Evolutionary conservation across 1,284 basidiomycete genomes (phyloP).

Genomic region (Phellinidium pouzarii): DNA sequence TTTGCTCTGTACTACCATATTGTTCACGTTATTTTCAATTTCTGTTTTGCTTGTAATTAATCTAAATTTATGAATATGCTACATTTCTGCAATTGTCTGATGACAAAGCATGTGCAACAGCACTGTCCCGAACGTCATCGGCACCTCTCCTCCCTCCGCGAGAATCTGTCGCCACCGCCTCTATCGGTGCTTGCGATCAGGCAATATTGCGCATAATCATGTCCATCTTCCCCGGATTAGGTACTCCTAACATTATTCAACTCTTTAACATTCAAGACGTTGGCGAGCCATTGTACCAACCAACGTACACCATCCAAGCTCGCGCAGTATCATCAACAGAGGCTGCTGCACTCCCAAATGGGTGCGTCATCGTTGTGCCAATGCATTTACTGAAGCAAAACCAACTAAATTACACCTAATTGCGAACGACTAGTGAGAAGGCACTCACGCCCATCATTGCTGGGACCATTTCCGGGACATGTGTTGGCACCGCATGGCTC

Average conservation of each 20-base stretch:
- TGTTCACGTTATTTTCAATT: neutral
- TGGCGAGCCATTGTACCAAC: neutral
- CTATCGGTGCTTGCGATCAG: neutral
- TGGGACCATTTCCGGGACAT: slow-evolving; percentile 50
- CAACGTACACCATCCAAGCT: slow-evolving; percentile 5
- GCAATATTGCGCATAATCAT: neutral
- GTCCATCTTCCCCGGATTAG: slow-evolving; percentile 1
- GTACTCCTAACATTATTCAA: too few relatives aligned
- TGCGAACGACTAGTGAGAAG: slow-evolving; percentile 35
- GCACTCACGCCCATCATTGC: slow-evolving; percentile 58
- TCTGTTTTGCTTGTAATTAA: neutral
- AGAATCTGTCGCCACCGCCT: too few relatives aligned
- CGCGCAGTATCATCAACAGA: slow-evolving; percentile 12
- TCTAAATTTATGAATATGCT: neutral
- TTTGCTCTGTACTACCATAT: slow-evolving; percentile 5
- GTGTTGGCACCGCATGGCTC: slow-evolving; percentile 45
- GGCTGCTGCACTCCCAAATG: slow-evolving; percentile 18
- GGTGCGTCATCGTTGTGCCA: slow-evolving; percentile 2
- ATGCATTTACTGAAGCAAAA: neutral
- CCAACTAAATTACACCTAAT: neutral
- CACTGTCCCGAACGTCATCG: neutral
- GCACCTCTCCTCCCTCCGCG: neutral
- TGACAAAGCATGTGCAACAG: too few relatives aligned
- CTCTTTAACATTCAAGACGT: neutral
- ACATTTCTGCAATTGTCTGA: too few relatives aligned